Conservation (phyloP, 2,329 filamentous ascomycete genomes). For the Colletotrichum sp. region DNA sequence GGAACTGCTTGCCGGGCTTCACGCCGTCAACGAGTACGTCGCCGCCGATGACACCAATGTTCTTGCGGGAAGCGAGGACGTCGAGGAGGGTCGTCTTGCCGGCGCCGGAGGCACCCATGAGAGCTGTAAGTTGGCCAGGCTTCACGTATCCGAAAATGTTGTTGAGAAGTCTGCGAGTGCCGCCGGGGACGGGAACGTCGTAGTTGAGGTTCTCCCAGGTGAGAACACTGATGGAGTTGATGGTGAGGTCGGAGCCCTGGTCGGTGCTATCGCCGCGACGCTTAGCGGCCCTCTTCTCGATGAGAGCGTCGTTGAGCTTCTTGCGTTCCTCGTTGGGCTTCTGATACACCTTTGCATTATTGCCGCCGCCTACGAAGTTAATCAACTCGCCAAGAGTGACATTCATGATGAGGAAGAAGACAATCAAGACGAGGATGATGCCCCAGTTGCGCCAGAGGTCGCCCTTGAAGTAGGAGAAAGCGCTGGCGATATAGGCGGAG, state of each 20-base stretch:
- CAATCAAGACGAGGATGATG: slow-evolving; percentile 77
- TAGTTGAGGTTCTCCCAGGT: slow-evolving; percentile 91
- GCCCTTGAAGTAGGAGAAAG: slow-evolving; percentile 67
- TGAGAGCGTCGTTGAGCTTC: slow-evolving; percentile 66
- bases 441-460: slow-evolving; percentile 86
- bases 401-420: slow-evolving; percentile 77
- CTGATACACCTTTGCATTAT: slow-evolving; percentile 76
- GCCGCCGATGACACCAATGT: slow-evolving; percentile 63
- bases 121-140: slow-evolving; percentile 76
- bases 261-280: slow-evolving; percentile 49
- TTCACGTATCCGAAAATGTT: slow-evolving; percentile 71
- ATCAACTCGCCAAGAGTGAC: slow-evolving; percentile 80
- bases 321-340: slow-evolving; percentile 72
- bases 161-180: slow-evolving; percentile 59
- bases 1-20: slow-evolving; percentile 63
- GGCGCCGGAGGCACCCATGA: slow-evolving; percentile 85
- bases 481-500: slow-evolving; percentile 68
- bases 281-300: slow-evolving; percentile 61
- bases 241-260: slow-evolving; percentile 54
- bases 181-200: slow-evolving; percentile 64
- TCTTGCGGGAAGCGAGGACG: slow-evolving; percentile 68
- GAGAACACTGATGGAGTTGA: slow-evolving; percentile 69
- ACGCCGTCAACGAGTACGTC: slow-evolving; percentile 61
- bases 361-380: slow-evolving; percentile 81
- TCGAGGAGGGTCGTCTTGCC: slow-evolving; percentile 88